A percentile compares a stretch with the other conserved stretches of the same genome.
phyloP scores from a whole-genome alignment of 169 alveolate genomes.

The Plasmodium malariae region DNA sequence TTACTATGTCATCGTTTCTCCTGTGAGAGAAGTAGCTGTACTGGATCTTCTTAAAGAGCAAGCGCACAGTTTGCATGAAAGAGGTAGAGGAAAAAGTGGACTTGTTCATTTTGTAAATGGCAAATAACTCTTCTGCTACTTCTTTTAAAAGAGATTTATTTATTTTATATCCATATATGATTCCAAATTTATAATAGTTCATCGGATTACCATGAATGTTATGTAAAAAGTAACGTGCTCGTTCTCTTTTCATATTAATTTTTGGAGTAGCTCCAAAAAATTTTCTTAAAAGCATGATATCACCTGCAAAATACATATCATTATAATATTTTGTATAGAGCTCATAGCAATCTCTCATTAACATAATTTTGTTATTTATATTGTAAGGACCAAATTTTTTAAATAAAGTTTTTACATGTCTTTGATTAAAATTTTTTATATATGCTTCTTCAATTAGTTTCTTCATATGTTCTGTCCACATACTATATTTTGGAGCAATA shows the following conservation, averaged over 20 bases:
- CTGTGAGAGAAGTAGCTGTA: slow-evolving; percentile 30
- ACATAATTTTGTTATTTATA: slow-evolving; percentile 49
- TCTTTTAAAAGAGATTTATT: slow-evolving; percentile 14
- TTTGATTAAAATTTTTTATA: slow-evolving; percentile 21
- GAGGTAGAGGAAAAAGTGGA: slow-evolving; percentile 14
- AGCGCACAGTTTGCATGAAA: slow-evolving; percentile 44
- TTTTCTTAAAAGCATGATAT: slow-evolving; percentile 43
- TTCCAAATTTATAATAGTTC: slow-evolving; percentile 45
- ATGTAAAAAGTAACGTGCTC: slow-evolving; percentile 17
- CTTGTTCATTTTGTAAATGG: slow-evolving; percentile 20
- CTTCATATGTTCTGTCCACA: slow-evolving; percentile 29
- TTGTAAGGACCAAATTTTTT: slow-evolving; percentile 25
- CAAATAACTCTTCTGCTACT: slow-evolving; percentile 16
- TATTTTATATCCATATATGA: slow-evolving; percentile 44
- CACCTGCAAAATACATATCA: slow-evolving; percentile 21
- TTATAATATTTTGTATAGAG: slow-evolving; percentile 30
- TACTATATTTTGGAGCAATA: slow-evolving; percentile 37
- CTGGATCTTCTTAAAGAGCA: slow-evolving; percentile 49
- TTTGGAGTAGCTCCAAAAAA: slow-evolving; percentile 6
- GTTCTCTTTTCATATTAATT: neutral
- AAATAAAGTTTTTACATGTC: slow-evolving; percentile 22
- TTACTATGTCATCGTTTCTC: slow-evolving; percentile 47
- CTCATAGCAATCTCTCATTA: slow-evolving; percentile 60
- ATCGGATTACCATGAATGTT: slow-evolving; percentile 21
- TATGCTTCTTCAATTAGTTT: slow-evolving; percentile 22